Evolutionary conservation across 768 basidiomycete species (phyloP), one percentile per base, ranked within the genome.

Genomic region (Cyclocybe cylindracea): DNA sequence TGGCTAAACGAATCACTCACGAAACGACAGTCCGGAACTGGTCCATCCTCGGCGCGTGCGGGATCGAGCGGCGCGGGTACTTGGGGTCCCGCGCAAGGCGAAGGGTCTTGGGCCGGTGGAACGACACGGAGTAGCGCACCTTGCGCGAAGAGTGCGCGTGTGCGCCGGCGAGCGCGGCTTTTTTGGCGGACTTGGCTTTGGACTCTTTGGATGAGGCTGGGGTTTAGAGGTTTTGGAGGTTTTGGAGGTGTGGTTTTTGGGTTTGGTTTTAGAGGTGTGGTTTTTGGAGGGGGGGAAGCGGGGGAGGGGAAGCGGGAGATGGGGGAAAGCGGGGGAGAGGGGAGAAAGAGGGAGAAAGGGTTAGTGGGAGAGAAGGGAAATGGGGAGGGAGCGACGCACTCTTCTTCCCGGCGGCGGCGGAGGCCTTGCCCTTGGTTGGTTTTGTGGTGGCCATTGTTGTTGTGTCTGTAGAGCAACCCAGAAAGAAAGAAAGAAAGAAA

Each of bases 101-200:
- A 57, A 98, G 83, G 50, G 97, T 98, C 80, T 93, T 95, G 55
- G 96, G 96, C 58, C 93, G 89, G 78, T 91, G 89, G 88, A 99
- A 98, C 33, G 91, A 88, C 52, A 94, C 93, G 35, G 86, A 86
- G 65, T 76, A 84, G 56, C 94, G 86, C 43, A 84, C 78, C 77
- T 96, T 97, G 73, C 93, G 87, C 61, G 82, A 67, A 13, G 82
- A 76, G 66, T 88, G 86, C 33, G 84, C 82, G 69, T 89, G 80
- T 39, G 83, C 85, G 55, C 94, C 95, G 70, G 92, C 91, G 48
- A 98, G 82, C 50, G 88, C 95, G 9, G 95, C 94, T 79, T 98
- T 98, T 80, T 95, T 97, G 39, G 97, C 94, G 39, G 87, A 78
- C 78, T 94, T 93, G 65, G 94, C 94, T 76, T 95, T 95, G 64